Evolutionary conservation across 164 flowering plant species (phyloP), one percentile per base, ranked within the genome.

Genomic region (Berberis thunbergii): DNA sequence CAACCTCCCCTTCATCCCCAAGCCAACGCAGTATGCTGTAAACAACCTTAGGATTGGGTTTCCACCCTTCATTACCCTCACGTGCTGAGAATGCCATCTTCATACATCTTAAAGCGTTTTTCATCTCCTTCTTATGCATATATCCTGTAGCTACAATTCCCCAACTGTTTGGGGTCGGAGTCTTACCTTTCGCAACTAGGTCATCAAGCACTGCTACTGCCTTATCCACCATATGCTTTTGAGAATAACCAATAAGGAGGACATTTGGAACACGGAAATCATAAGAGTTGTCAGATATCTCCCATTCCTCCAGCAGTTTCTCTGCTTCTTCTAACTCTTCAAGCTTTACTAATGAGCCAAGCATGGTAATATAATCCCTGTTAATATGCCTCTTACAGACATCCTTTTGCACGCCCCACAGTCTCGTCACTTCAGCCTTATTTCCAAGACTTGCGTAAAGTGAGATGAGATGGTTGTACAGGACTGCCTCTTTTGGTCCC

Each of bases 281-380:
- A 60, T 79, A 75, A 60, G 67, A 71, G 70, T 85, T 85, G 4
- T 77, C 81, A 59, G 86, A 86, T 45, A 78, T 73, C 60, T 80
- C 86, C 91, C 93, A 89, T 38, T 84, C 83, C 77, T 76, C 68
- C 7, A 85, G 67, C 50, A 85, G 52, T 55, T 68, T 69, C 72
- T 83, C 88, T 40, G 94, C 89, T 77, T 79, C 86, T 72, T 80
- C 81, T 42, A 83, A 46, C 63, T 72, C 88, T 44, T 69, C 88
- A 63, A 89, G 82, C 75, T 61, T 79, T 66, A 83, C 78, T 42
- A 87, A 71, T 41, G 91, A 67, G 39, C 76, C 74, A 63, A 85
- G 43, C 77, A 89, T 73, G 59, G 62, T 74, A 2, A 77, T 72
- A 61, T 78, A 89, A 68, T 86, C 96, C 71, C 67, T 61, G 71